These are phyloP conservation scores for Kwoniella dendrophila DNA, from an alignment of 768 basidiomycete species.

Conservation along the genomic window DNA sequence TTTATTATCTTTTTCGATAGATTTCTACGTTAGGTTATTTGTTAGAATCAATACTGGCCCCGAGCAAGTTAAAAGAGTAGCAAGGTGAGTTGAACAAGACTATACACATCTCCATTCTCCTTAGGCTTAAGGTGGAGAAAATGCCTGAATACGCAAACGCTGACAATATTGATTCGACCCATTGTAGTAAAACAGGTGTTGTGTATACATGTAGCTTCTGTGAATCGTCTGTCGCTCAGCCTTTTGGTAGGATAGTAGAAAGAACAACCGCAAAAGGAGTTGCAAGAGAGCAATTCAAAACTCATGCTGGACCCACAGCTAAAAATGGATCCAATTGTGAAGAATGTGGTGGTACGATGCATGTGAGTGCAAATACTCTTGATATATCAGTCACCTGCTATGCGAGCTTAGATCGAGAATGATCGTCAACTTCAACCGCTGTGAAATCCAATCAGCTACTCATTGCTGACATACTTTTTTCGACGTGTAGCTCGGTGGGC, in stretches of 20 bases:
- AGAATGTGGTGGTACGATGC: slow-evolving; percentile 75
- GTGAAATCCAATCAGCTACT: background rate
- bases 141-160: background rate
- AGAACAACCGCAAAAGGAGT: slow-evolving; percentile 64
- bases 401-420: background rate
- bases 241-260: slow-evolving; percentile 74
- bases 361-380: slow-evolving; percentile 63
- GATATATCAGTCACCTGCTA: background rate
- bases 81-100: slow-evolving; percentile 64
- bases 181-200: slow-evolving; percentile 75
- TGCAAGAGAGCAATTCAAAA: slow-evolving; percentile 71
- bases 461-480: background rate
- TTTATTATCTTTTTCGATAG: slow-evolving; percentile 85
- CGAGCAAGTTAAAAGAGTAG: slow-evolving; percentile 77
- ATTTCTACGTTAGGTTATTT: slow-evolving; percentile 94
- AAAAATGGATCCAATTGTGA: slow-evolving; percentile 67
- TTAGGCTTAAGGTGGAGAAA: background rate
- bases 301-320: slow-evolving; percentile 64
- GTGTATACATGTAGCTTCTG: slow-evolving; percentile 85
- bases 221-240: slow-evolving; percentile 78
- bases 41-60: slow-evolving; percentile 74
- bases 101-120: no score
- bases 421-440: background rate
- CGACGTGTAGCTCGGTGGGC: slow-evolving; percentile 73
- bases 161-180: slow-evolving; percentile 1